Evolutionary conservation across 169 alveolate species (phyloP), one percentile per base, ranked within the genome.

Genomic region (Plasmodium cynomolgi): DNA sequence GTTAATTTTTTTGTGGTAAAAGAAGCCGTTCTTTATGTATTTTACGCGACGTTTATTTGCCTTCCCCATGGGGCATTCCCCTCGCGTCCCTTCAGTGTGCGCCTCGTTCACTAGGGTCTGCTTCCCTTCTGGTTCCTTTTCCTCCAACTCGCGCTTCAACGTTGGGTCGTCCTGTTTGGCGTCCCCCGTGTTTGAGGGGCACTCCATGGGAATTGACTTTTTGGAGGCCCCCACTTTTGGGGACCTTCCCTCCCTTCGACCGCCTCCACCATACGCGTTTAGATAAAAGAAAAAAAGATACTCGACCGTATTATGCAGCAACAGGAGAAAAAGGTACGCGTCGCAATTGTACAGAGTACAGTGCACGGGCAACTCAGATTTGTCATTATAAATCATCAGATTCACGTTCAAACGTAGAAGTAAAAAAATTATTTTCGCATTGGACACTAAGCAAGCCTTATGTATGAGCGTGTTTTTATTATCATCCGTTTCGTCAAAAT

Each of bases 391-490:
- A 17, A 29, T 13, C 34, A 91, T 54, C 37, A 91, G 23, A 37
- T 91, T 82, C 0, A 91, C 95, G 37, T 91, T 91, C 54, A 91
- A 82, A 91, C 75, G 29, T 72, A 91, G 56, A n/a, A 91, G 84
- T 41, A 91, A 50, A 71, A 68, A 91, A 44, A 91, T 91, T 31
- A 91, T 81, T 44, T 91, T 91, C 6, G 54, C 7, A 73, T 91
- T 91, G 15, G 92, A 82, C 39, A 91, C 92, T 44, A 91, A 41
- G 56, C 95, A 91, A 7, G 95, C 95, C 26, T 91, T 91, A 47
- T 91, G 95, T 68, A 91, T 91, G 37, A 91, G 84, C 37, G 92
- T 91, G 34, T 91, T 91, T 37, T 91, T 72, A 81, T 91, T 91
- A 81, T 81, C 83, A 81, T 91, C 95, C 23, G 31, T 20, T n/a